A percentile compares a stretch with the other conserved stretches of the same genome.
Conservation (phyloP, 2,329 filamentous ascomycete species). For the Scedosporium aurantiacum region DNA sequence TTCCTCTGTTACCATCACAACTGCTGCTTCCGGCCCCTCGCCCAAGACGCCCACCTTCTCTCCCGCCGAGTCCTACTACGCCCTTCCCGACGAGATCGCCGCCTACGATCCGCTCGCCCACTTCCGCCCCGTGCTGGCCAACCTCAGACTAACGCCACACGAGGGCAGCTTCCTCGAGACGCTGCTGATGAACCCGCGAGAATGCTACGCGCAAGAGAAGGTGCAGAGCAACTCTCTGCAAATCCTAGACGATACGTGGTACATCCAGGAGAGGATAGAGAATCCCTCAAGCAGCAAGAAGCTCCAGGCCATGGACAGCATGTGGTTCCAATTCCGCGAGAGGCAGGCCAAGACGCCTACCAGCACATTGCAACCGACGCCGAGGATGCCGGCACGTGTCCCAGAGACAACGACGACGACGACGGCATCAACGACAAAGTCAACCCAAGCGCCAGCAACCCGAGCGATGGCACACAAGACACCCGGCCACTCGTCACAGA, state of each 20-base stretch:
- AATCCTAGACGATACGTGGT: not conserved
- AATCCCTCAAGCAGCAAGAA: not conserved
- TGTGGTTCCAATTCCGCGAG: not conserved
- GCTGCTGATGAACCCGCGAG: not conserved
- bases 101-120: not conserved
- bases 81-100: not conserved
- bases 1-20: slow-evolving; percentile 6
- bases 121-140: not conserved
- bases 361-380: not conserved
- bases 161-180: not conserved
- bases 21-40: slow-evolving; percentile 5
- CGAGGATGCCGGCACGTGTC: too few species aligned
- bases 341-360: not conserved
- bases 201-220: not conserved
- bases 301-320: not conserved
- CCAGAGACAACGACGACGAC: not conserved
- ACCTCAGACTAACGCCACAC: not conserved
- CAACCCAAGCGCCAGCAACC: too few species aligned
- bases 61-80: not conserved
- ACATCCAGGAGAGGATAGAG: not conserved
- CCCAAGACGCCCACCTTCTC: not conserved
- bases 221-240: not conserved
- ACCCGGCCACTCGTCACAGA: not conserved
- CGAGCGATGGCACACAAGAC: not conserved
- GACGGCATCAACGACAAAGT: not conserved